Evolutionary conservation across 257 asterid species (phyloP).

Genomic region (Verbena officinalis): DNA sequence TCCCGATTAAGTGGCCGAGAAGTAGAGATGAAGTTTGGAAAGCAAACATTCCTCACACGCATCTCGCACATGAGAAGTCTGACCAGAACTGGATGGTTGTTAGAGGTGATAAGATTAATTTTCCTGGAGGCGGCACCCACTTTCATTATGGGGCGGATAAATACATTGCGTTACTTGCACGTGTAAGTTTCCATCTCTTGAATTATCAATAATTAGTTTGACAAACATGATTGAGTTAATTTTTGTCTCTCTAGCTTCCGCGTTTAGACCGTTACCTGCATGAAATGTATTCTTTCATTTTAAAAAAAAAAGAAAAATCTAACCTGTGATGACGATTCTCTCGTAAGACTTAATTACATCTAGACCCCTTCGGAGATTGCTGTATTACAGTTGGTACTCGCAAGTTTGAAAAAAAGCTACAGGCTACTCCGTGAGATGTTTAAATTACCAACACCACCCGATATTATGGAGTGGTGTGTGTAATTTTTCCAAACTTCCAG

Average conservation of each 20-base stretch:
- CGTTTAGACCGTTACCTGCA: neutral
- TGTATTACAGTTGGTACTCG: no score
- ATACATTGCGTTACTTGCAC: conserved; percentile 79
- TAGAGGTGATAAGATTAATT: conserved; percentile 71
- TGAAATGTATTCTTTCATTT: conserved; percentile 1
- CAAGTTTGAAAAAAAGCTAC: no score
- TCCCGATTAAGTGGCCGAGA: conserved; percentile 86
- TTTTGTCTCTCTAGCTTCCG: conserved; percentile 12
- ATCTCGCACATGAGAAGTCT: conserved; percentile 89
- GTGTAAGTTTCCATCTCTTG: conserved; percentile 48
- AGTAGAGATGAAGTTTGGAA: conserved; percentile 93
- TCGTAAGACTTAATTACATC: no score
- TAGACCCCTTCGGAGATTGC: no score
- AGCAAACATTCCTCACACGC: conserved; percentile 88
- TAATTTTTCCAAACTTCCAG: no score
- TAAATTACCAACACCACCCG: no score
- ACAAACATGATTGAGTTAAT: neutral
- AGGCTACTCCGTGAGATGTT: no score
- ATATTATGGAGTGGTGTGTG: no score
- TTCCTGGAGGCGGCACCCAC: conserved; percentile 97
- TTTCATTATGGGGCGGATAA: conserved; percentile 88
- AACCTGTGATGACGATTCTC: no score
- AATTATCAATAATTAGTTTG: conserved; percentile 1
- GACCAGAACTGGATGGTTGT: conserved; percentile 98
- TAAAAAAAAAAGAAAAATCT: no score